Evolutionary conservation across 2,329 filamentous ascomycete genomes (phyloP), one percentile per base, ranked within the genome.

Genomic region (Fusarium abutilonis): DNA sequence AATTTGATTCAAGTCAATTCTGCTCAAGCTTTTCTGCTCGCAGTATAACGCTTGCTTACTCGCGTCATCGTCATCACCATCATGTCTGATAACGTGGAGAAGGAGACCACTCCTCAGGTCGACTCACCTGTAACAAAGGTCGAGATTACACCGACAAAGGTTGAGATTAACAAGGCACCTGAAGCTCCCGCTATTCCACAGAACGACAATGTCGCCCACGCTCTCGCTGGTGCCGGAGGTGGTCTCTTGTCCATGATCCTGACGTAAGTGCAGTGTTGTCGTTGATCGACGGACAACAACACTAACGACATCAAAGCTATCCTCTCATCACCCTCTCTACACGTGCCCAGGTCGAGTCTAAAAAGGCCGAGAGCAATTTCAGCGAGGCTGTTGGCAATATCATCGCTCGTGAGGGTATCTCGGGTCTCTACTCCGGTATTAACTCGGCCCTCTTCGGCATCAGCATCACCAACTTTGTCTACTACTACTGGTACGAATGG

Each of bases 401-500:
- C 74, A 85, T 99, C 64, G 90, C 93, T 69, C 91, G 95, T 69
- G 95, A 99, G 79, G 95, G 95, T 70, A 80, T 97, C 53, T 81
- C 86, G 3, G 95, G 95, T 29, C 87, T 99, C 32, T 99, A 98
- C 76, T 89, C 95, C 7, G 95, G 95, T 38, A 86, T 99, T 57
- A 92, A 96, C 77, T 96, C 91, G 62, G 95, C 95, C 47, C 83
- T 99, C 41, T 97, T 99, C 77, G 95, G 95, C 76, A 98, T 99
- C 81, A 95, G 91, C 77, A 89, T 99, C 69, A 99, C 95, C 71
- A 99, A 99, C 82, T 99, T 99, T 75, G 94, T 99, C 43, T 99
- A 99, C 84, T 99, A 99, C 81, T 99, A 98, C 83, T 99, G 92
- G 94, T 99, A 98, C 79, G 95, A 99, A 81, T 99, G 92, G 91